Base-by-base conservation (phyloP, 1,284 basidiomycete species). In the Apiotrichum siamense region DNA sequence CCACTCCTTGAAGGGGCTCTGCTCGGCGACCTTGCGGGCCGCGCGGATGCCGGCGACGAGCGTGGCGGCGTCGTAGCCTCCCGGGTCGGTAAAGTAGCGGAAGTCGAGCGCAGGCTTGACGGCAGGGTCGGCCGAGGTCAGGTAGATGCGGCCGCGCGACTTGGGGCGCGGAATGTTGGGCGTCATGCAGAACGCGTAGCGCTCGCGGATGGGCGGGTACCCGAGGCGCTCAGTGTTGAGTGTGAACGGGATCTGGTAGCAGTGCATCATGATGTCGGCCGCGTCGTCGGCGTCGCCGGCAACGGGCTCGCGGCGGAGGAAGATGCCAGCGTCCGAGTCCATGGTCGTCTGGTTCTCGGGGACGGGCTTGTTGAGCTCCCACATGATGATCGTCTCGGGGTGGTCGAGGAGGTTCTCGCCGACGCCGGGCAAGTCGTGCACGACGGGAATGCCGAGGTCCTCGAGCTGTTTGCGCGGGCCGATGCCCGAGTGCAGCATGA, bases 361-460 rank as follows among this genome's bases (percentile, higher is more conserved):
- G 6, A 57, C 55, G 17, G 55, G 55, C 40, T 53, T 50, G 39
- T 46, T 29, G 32, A 57, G 52, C 35, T 51, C 52, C 55, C 55
- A 57, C 46, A 57, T 57, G 47, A 57, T 57, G 43, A 57, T 57
- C 12, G 52, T 54, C 49, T 57, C 55, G 39, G 55, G 58, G 67
- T 85, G 83, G 65, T 86, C 83, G 65, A 84, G 81, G 35, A 86
- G 65, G 70, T 84, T 81, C 65, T 84, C 80, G 1, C 85, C 85
- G 44, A 87, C 85, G 33, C 62, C 62, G 52, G 83, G 82, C 3
- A 85, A 70, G 50, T 80, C 78, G 32, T 68, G 52, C 2, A 71
- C 68, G 50, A 59, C 47, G 7, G 44, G 39, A 44, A 87, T 79
- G 36, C 79, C 80, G 32, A 80, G 78, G 4, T 69, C 63, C 21